Evolutionary conservation across 164 flowering plant genomes (phyloP).

Genomic region (Nelumbo lutea): DNA sequence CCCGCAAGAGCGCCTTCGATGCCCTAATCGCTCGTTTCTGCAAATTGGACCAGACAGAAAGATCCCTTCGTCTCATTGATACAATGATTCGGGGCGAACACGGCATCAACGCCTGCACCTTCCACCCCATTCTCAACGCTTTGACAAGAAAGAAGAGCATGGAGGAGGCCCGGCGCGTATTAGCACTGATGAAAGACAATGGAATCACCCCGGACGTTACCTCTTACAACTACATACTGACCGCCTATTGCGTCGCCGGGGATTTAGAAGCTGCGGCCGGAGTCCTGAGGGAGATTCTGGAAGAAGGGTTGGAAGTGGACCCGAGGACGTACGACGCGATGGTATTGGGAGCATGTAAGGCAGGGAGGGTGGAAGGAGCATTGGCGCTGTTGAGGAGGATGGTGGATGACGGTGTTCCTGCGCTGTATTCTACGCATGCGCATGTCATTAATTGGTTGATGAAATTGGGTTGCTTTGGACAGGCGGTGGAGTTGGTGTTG

Average conservation of each 20-base stretch:
- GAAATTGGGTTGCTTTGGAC: constrained; percentile 28
- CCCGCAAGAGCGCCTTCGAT: constrained; percentile 46
- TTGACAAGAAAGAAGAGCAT: constrained; percentile 31
- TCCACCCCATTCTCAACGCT: constrained; percentile 42
- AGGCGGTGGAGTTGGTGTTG: constrained; percentile 56
- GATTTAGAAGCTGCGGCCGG: constrained; percentile 30
- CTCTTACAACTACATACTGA: constrained; percentile 42
- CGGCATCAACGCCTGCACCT: constrained; percentile 30
- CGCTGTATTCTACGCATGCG: constrained; percentile 32
- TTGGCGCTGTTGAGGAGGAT: constrained; percentile 46
- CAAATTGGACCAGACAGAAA: constrained; percentile 23
- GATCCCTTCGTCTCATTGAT: constrained; percentile 35
- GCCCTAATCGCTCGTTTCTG: constrained; percentile 42
- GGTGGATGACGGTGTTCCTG: constrained; percentile 44
- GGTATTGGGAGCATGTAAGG: constrained; percentile 57
- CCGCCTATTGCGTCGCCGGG: constrained; percentile 34
- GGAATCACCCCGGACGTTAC: constrained; percentile 32
- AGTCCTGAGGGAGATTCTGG: constrained; percentile 28
- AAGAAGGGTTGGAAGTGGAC: constrained; percentile 40
- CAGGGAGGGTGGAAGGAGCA: constrained; percentile 52
- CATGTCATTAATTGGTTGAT: constrained; percentile 47
- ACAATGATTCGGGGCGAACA: constrained; percentile 23
- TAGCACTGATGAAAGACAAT: constrained; percentile 33
- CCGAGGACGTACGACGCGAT: constrained; percentile 57
- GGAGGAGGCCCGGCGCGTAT: constrained; percentile 36